Evolutionary conservation across 441 rosid species (phyloP), one percentile per base, ranked within the genome.

Genomic region (Brassica balearica): DNA sequence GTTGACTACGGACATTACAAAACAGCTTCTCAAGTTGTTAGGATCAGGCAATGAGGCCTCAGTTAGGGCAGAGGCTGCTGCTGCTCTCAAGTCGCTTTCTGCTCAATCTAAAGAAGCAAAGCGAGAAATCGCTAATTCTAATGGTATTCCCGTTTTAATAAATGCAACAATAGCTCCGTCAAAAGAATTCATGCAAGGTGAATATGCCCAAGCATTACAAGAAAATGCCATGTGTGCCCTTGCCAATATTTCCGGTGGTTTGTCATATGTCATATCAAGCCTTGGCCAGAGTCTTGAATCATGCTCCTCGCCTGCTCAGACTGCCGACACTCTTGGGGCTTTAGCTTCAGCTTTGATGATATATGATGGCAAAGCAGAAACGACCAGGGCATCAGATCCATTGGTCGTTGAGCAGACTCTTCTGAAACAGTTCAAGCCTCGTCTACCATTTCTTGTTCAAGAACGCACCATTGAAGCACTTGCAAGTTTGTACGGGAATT

Each of bases 181-280:
- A 0, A 97, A 97, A 88, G 99, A 97, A 86, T 97, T 90, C 77
- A 95, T 97, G 99, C 99, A 93, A 84, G 99, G 99, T 46, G 99
- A 97, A 87, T 80, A 87, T 83, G 99, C 97, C 38, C 99, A 97
- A 85, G 98, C 99, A 32, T 80, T 97, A 84, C 99, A 97, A 84
- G 99, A 95, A 89, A 85, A 97, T 85, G 99, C 99, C 46, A 97
- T 95, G 99, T 93, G 99, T 82, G 99, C 99, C 74, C 96, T 97
- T 32, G 99, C 99, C 58, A 90, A 91, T 80, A 97, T 97, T 65
- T 95, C 98, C 72, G 99, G 99, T 82, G 99, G 99, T 75, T 87
- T 97, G 79, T 93, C 99, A 10, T 92, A 82, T 86, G 99, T 97
- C 78, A 95, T 97, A 81, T 88, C 99, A 61, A 97, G 99, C 86